Evolutionary conservation across 1,284 basidiomycete species (phyloP), one percentile per base, ranked within the genome.

Genomic region (Puccinia hordei): DNA sequence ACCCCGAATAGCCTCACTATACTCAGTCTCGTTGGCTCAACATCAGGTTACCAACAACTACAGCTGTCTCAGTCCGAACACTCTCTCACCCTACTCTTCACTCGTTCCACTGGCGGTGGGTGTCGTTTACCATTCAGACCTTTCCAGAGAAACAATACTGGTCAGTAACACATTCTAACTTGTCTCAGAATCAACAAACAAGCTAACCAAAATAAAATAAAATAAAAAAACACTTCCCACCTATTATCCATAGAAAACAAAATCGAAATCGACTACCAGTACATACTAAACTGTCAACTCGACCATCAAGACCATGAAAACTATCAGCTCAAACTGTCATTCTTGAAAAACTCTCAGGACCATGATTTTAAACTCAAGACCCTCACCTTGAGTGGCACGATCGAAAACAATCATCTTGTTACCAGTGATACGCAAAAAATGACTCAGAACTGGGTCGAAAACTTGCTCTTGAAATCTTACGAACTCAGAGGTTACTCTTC

Each of bases 271-370:
- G 68, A 71, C 13, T 71, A 71, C 68, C 46, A 35, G 35, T 33
- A 51, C 27, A 30, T 71, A 24, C 68, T 71, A 27, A 71, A 53
- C 51, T 71, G 68, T 22, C 44, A 71, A 33, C 68, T 71, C 24
- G 27, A 30, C 46, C 51, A 49, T 19, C 68, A 71, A 35, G 68
- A 71, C 12, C 68, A 53, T 8, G 17, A 22, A 9, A n/a, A 19
- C 68, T 22, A 71, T 46, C 15, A 22, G 17, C 44, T 71, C 68
- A 53, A 1, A 9, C 46, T 71, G 15, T 49, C 68, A 22, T 71
- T 33, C 46, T 9, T 71, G 24, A 51, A 71, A 24, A 68, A 12
- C 66, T 27, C 44, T 13, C 41, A 49, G 41, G 41, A 49, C 33
- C 46, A 53, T 12, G 27, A 49, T 12, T 22, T 71, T 1, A 71